These are phyloP conservation scores for Eimeria maxima DNA, from an alignment of 169 alveolate species.

Conservation along the genomic window DNA sequence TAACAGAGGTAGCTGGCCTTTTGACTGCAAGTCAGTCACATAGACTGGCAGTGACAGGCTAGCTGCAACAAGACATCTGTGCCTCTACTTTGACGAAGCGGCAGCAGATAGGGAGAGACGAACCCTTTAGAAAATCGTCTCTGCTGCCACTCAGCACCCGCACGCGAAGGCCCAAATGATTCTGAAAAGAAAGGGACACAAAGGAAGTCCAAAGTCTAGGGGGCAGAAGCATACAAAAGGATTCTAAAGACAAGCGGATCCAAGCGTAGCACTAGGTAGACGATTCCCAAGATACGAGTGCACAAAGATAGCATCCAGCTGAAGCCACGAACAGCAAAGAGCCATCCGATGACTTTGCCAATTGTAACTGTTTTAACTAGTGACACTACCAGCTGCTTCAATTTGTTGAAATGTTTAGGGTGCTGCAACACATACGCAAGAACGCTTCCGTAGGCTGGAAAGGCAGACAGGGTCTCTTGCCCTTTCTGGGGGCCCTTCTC, in stretches of 20 bases:
- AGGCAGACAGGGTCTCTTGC: neutral
- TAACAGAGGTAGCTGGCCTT: neutral
- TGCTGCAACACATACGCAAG: neutral
- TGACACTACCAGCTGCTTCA: too few relatives aligned
- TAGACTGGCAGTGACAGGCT: neutral
- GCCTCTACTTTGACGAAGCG: neutral
- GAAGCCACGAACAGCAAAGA: neutral
- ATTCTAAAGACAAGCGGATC: too few relatives aligned
- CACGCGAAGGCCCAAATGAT: conserved; percentile 36
- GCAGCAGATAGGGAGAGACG: neutral
- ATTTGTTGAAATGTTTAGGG: too few relatives aligned
- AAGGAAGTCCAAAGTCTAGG: neutral
- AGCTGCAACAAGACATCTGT: neutral
- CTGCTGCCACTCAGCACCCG: conserved; percentile 24
- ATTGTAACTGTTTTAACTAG: neutral
- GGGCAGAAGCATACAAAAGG: neutral
- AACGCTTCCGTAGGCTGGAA: neutral
- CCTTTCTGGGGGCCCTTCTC: neutral
- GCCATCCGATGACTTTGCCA: neutral
- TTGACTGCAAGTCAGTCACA: neutral
- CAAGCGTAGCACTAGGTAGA: too few relatives aligned
- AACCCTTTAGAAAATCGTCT: neutral
- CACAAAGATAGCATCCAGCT: neutral
- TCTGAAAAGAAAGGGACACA: neutral
- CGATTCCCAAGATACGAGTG: neutral